These are phyloP conservation scores for Naganishia friedmannii DNA, from an alignment of 768 basidiomycete genomes.

Conservation along the genomic window DNA sequence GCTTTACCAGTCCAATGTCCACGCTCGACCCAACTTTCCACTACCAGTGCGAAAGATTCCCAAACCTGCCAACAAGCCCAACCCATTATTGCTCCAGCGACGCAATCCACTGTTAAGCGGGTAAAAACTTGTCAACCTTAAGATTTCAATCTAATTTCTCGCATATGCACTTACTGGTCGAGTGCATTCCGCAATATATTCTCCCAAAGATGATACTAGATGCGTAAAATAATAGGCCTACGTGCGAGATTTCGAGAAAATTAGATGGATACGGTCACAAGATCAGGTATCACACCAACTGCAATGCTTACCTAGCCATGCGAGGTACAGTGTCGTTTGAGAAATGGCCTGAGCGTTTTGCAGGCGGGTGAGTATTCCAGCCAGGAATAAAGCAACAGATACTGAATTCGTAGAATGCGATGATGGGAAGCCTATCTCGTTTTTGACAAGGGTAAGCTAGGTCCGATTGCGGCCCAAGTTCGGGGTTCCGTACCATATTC, in stretches of 20 bases:
- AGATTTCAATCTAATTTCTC: no score
- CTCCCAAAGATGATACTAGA: constrained; percentile 50
- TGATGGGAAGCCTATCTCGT: constrained; percentile 72
- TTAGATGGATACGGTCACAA: not conserved
- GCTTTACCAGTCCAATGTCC: constrained; percentile 49
- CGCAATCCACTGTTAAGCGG: constrained; percentile 42
- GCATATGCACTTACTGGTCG: constrained; percentile 38
- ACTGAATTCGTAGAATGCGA: constrained; percentile 90
- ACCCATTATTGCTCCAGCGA: constrained; percentile 59
- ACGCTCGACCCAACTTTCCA: constrained; percentile 55
- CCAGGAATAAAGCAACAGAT: constrained; percentile 79
- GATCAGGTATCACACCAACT: not conserved
- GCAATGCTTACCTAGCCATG: not conserved
- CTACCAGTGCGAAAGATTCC: constrained; percentile 45
- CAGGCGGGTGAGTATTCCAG: constrained; percentile 36
- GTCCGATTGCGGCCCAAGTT: not conserved
- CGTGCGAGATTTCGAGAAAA: not conserved
- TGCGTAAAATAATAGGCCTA: constrained; percentile 44
- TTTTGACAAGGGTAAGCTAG: constrained; percentile 11
- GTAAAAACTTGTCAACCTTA: no score
- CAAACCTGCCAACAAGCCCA: constrained; percentile 62
- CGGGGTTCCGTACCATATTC: constrained; percentile 37
- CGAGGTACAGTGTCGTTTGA: constrained; percentile 19
- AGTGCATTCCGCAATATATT: constrained; percentile 53
- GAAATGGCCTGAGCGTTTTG: constrained; percentile 20